Base-by-base conservation (phyloP, 1,284 basidiomycete genomes). In the Cryptococcus sp. region DNA sequence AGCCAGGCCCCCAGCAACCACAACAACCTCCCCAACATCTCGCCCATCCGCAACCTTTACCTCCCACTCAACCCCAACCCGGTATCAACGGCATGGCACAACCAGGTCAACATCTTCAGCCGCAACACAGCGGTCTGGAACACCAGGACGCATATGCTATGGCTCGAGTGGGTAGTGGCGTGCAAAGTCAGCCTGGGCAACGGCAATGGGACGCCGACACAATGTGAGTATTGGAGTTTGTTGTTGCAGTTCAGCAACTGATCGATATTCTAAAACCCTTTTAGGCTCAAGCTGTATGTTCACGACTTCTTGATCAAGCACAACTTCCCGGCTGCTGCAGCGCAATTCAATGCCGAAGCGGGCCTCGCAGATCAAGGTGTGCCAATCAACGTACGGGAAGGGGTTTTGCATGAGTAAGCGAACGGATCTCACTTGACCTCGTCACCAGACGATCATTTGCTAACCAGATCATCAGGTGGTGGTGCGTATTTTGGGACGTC, bases 401-500 rank as follows among this genome's bases (percentile, higher is more conserved):
- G 79, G 0, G 60, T 78, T 5, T 60, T 81, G 39, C 71, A 72
- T 57, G 79, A 81, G 78, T 80, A 54, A 70, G 78, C 25, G 25
- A 25, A 25, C 25, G 6, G 25, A 25, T 25, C 25, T 72, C 11
- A 31, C 40, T 17, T 19, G 31, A 35, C 31, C 31, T 35, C 10
- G 13, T 8, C 8, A 13, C 31, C 23, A 4, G 20, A 5, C 19
- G 15, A 6, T 15, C 49, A 8, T 27, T 22, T 35, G 17, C 13
- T 40, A 20, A 27, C 22, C 7, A 15, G 20, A n/a, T n/a, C n/a
- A 20, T 4, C 51, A 79, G 78, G 53, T 76, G 78, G 70, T 81
- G 80, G 80, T 63, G 69, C 19, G 71, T 77, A 8, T 81, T 80
- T 51, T 79, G 77, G 76, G 80, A 81, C 40, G 68, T 77, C 1